Conservation (phyloP, 257 asterid species). For the Solanum appendiculatum region DNA sequence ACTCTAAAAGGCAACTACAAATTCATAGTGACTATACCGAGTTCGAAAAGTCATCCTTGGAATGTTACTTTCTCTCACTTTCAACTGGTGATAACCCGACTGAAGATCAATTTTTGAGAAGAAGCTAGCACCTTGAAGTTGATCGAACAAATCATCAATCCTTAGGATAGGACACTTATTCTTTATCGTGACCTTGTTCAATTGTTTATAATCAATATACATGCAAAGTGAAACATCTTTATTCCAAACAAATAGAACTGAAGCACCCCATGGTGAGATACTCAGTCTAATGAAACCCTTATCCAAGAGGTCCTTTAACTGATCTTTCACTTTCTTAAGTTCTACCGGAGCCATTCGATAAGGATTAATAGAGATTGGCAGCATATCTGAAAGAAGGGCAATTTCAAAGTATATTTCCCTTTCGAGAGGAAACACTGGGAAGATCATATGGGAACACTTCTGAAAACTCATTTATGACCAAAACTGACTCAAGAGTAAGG, state of each 20-base stretch:
- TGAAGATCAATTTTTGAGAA: too few relatives aligned
- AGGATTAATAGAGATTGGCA: neutral
- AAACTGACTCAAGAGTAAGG: neutral
- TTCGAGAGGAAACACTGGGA: neutral
- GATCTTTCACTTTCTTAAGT: neutral
- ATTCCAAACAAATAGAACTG: too few relatives aligned
- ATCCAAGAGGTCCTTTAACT: neutral
- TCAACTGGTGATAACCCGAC: neutral
- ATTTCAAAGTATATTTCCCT: neutral
- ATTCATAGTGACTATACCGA: neutral
- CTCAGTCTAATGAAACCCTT: too few relatives aligned
- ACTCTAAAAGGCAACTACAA: too few relatives aligned
- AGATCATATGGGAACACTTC: neutral
- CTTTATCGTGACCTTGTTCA: too few relatives aligned
- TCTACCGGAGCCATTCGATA: neutral
- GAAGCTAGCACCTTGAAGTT: too few relatives aligned
- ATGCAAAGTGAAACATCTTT: neutral
- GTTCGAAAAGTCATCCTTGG: too few relatives aligned
- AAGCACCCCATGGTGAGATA: neutral
- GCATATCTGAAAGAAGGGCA: neutral
- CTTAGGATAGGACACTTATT: neutral
- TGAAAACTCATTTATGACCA: too few relatives aligned
- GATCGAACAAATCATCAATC: neutral
- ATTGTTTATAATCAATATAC: neutral
- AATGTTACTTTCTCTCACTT: neutral